Conservation (phyloP, 2,329 filamentous ascomycete species). For the Capronia epimyces region DNA sequence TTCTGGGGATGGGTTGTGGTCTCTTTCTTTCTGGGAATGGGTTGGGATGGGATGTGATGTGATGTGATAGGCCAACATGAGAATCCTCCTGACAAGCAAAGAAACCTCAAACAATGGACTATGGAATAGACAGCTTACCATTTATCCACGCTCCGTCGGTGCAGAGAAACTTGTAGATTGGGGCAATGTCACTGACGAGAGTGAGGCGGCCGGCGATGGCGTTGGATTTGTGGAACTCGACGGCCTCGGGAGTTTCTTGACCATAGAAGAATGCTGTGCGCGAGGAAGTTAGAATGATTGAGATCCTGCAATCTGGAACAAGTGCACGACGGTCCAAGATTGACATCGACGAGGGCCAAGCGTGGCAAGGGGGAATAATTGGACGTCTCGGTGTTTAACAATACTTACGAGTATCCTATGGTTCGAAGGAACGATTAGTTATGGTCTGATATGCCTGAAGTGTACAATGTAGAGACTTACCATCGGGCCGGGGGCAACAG, state of each 20-base stretch:
- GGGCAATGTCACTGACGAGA: slow-evolving; percentile 43
- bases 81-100: no score
- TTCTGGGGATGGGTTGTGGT: no score
- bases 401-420: slow-evolving; percentile 10
- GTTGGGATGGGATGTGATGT: no score
- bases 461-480: slow-evolving; percentile 27
- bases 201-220: slow-evolving; percentile 42
- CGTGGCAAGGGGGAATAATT: neutral
- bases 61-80: no score
- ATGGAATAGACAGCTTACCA: slow-evolving; percentile 29
- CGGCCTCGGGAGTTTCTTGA: slow-evolving; percentile 41
- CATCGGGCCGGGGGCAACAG: slow-evolving; percentile 38
- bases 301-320: no score
- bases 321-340: no score
- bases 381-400: neutral
- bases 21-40: neutral
- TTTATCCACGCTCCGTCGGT: slow-evolving; percentile 45
- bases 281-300: neutral
- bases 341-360: no score
- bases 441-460: no score
- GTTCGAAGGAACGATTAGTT: neutral
- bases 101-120: neutral
- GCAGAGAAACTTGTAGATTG: slow-evolving; percentile 42
- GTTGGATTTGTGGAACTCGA: slow-evolving; percentile 44
- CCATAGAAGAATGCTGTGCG: slow-evolving; percentile 42